phyloP scores from a whole-genome alignment of 163 green algal genomes.

The Scenedesmus sp. region DNA sequence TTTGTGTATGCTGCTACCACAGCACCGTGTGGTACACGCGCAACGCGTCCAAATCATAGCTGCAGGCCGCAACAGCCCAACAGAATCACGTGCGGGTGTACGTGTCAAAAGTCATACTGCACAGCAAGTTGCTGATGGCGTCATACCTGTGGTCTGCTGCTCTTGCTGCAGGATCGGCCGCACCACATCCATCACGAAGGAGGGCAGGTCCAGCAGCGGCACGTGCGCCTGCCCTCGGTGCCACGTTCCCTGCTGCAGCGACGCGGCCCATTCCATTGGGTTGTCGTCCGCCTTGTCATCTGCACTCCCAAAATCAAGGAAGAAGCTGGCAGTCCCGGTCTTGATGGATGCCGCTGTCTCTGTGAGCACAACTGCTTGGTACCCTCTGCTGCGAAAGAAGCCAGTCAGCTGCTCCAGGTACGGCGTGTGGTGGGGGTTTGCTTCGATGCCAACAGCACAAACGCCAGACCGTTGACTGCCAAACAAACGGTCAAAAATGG shows the following conservation, averaged over 20 bases:
- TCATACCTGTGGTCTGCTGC: neutral
- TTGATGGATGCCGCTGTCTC: slow-evolving; percentile 13
- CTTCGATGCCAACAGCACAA: neutral
- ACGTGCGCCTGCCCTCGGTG: neutral
- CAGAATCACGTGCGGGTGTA: no score
- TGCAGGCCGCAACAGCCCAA: no score
- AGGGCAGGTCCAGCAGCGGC: neutral
- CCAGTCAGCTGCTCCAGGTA: neutral
- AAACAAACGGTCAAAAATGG: neutral
- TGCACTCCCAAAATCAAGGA: neutral
- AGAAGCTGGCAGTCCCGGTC: neutral
- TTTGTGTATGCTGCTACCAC: no score
- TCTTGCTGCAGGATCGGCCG: neutral
- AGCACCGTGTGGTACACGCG: no score
- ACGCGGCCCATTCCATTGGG: neutral
- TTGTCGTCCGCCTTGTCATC: neutral
- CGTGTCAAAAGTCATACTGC: no score
- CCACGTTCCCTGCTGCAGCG: neutral
- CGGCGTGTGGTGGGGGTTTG: neutral
- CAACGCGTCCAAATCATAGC: no score
- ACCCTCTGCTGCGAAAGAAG: neutral
- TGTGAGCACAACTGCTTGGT: slow-evolving; percentile 9
- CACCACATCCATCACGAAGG: slow-evolving; percentile 9
- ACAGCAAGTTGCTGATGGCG: no score
- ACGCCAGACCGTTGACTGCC: neutral